A percentile compares a stretch with the other conserved stretches of the same genome.
Conservation (phyloP, 176 grass and related monocot species). For the Oryza longistaminata region DNA sequence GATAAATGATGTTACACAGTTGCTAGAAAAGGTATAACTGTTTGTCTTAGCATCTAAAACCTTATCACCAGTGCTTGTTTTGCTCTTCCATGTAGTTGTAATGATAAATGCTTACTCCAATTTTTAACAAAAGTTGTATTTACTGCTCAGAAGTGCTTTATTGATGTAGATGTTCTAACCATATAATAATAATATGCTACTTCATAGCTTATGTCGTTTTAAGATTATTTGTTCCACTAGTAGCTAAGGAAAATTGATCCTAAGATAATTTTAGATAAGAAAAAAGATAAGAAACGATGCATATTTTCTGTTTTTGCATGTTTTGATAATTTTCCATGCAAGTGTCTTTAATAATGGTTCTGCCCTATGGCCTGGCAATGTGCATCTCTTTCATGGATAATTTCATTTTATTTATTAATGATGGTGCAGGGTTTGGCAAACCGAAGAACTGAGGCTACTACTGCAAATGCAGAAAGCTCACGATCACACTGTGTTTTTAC, state of each 20-base stretch:
- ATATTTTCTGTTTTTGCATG: not conserved
- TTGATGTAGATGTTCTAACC: not conserved
- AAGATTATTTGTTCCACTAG: not conserved
- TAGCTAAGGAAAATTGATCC: not conserved
- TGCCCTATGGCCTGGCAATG: not conserved
- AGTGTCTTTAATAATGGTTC: not conserved
- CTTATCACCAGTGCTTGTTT: not conserved
- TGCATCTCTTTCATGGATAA: not conserved
- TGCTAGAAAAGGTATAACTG: constrained; percentile 51
- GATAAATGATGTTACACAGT: constrained; percentile 57
- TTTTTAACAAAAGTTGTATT: not conserved
- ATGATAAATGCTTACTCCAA: no score
- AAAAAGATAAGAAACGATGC: not conserved
- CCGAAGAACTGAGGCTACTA: constrained; percentile 58
- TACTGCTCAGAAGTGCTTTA: not conserved
- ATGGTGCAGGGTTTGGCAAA: constrained; percentile 55
- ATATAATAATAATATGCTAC: not conserved
- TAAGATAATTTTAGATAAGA: not conserved
- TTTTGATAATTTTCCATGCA: not conserved
- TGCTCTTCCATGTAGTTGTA: not conserved
- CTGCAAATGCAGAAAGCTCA: constrained; percentile 64
- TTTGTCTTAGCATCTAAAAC: not conserved
- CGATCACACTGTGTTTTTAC: constrained; percentile 81
- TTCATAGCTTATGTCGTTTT: not conserved
- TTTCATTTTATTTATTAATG: not conserved